Base-by-base conservation (phyloP, 495 filamentous ascomycete genomes). In the Xylaria acuta region DNA sequence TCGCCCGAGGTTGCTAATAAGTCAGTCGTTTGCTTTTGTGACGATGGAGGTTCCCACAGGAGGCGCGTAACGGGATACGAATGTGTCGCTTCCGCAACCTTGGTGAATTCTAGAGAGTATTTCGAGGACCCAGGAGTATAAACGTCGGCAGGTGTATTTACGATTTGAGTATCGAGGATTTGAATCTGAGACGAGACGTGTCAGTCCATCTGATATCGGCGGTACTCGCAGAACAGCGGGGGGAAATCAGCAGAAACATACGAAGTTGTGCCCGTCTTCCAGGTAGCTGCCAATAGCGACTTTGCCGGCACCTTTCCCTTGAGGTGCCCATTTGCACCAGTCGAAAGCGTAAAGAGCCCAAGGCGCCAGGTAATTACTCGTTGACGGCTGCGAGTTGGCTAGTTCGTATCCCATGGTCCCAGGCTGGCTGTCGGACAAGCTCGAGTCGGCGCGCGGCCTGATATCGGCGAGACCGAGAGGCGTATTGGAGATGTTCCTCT, bases 291-390 rank as follows among this genome's bases (percentile, higher is more conserved):
- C 96, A 59, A 98, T 86, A 4, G 96, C 96, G 74, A 99, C 87
- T 78, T 98, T 98, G 30, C 96, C 96, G 12, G 93, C 94, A 51
- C 91, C 88, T 64, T 90, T 90, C 40, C 88, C 88, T 47, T 91
- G 88, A 2, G 95, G 89, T n/a, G 91, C 88, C 97, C 97, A 99
- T 82, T 98, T 98, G 82, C 96, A 99, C 97, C 97, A 99, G 84
- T 99, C 97, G 73, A 97, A 93, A 11, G 97, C 95, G 81, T 97
- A 98, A 49, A 97, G 91, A 47, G 93, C 91, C 93, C 96, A 99
- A 2, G 94, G 94, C 7, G 95, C 95, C 74, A 98, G 84, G 81
- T 98, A 98, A 75, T 95, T 97, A 83, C 94, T 88, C 51, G 87
- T 87, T 36, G 85, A 84, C 4, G 86, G 80, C 67, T 86, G 83